Conservation (phyloP, 2,329 filamentous ascomycete species). For the Pseudogymnoascus sp. region DNA sequence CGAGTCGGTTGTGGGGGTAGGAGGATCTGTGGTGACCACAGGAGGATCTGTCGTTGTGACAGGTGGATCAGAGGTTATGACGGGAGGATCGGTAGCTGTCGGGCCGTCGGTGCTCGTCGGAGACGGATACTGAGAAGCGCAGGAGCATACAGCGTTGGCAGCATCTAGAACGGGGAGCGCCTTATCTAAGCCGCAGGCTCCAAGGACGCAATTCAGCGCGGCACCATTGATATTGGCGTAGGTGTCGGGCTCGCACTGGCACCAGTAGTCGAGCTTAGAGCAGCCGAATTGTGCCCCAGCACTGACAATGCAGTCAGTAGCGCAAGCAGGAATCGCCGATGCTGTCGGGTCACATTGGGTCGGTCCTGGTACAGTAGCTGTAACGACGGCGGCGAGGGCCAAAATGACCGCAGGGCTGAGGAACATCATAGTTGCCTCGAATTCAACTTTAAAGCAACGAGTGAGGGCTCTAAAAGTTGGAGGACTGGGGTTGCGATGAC, state of each 20-base stretch:
- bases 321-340: neutral
- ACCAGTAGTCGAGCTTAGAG: neutral
- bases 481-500: neutral
- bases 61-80: neutral
- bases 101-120: neutral
- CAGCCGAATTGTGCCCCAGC: neutral
- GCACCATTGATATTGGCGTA: conserved; percentile 1
- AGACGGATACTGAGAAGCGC: neutral
- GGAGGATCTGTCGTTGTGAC: neutral
- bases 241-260: neutral
- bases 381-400: conserved; percentile 6
- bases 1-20: neutral
- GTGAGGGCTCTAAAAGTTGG: conserved; percentile 2
- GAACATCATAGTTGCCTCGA: neutral
- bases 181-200: neutral
- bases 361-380: neutral
- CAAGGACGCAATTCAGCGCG: neutral
- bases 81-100: neutral
- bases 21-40: neutral
- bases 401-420: neutral
- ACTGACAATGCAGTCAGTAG: neutral
- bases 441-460: conserved; percentile 7
- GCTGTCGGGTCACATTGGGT: neutral
- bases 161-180: neutral
- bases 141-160: neutral